Evolutionary conservation across 2,329 filamentous ascomycete genomes (phyloP), one percentile per base, ranked within the genome.

Genomic region (Exophiala dermatitidis): DNA sequence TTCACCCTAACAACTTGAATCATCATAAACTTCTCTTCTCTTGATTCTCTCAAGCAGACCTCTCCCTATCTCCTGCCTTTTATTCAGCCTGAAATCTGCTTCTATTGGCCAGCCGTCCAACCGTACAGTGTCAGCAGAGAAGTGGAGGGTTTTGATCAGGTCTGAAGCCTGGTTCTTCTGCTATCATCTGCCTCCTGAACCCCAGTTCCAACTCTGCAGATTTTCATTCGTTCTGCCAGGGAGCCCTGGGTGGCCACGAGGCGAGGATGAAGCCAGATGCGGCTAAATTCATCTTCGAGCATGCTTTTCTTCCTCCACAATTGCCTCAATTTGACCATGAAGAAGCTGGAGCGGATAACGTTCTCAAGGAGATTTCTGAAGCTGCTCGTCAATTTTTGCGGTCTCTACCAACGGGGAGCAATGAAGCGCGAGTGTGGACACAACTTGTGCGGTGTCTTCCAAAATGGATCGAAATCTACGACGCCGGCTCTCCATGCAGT

Each of bases 241-340:
- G 32, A 9, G 33, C 51, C 38, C 26, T 48, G 28, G 26, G 46
- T 40, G 12, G 38, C n/a, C 36, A 19, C 8, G 30, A 29, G 5
- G 30, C 5, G 28, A 44, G 26, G 10, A 54, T 54, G 52, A 37
- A 48, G 33, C 54, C n/a, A 4, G 30, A 42, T 32, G 28, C 19
- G 3, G 38, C 12, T 9, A 33, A 30, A 36, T 74, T 71, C 56
- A 54, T 76, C 1, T 66, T 76, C 36, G 60, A 77, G 36, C 74
- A 79, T 59, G 62, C 78, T 1, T 75, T 77, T 19, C 67, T 79
- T 0, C 77, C 76, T 0, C 73, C 75, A 1, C 67, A 74, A 38
- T 64, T 78, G 0, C 76, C 76, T 0, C 69, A 76, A 46, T 33
- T 61, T 41, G 64, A 69, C 9, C 68, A 72, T 33, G 61, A 63